phyloP scores from a whole-genome alignment of 805 yeast species.

The Lipomyces mesembrius region DNA sequence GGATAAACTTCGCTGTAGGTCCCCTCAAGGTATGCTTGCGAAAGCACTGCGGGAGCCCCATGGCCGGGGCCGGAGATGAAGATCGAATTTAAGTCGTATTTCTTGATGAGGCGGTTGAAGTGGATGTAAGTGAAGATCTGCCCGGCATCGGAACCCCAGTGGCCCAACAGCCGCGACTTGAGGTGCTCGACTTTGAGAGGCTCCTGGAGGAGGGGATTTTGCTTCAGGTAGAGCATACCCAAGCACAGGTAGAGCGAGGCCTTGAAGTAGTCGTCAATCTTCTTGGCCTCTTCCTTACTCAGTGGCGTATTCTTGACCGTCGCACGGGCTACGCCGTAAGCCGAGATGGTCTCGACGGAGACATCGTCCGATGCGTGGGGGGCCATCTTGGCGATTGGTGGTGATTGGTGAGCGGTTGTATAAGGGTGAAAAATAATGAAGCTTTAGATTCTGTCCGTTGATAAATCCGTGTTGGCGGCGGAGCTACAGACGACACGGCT shows the following conservation, averaged over 20 bases:
- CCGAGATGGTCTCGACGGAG: slow-evolving; percentile 10
- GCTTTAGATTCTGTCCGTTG: background rate
- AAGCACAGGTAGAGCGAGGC: slow-evolving; percentile 13
- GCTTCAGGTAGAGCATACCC: slow-evolving; percentile 13
- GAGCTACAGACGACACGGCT: background rate
- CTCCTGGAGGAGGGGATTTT: slow-evolving; percentile 10
- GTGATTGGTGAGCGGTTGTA: slow-evolving; percentile 1
- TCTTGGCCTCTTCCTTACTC: slow-evolving; percentile 9
- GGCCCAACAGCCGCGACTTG: slow-evolving; percentile 12
- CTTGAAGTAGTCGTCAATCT: slow-evolving; percentile 7
- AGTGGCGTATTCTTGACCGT: slow-evolving; percentile 9
- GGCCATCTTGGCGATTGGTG: slow-evolving; percentile 1
- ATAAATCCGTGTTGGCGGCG: background rate
- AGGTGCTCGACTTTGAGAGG: slow-evolving; percentile 11
- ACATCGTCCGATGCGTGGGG: slow-evolving; percentile 7
- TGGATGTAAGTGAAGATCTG: slow-evolving; percentile 17
- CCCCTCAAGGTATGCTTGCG: slow-evolving; percentile 12
- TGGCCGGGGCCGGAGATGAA: slow-evolving; percentile 13
- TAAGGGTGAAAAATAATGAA: background rate
- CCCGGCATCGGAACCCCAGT: slow-evolving; percentile 17
- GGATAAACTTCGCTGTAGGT: slow-evolving; percentile 15
- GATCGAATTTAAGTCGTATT: slow-evolving; percentile 11
- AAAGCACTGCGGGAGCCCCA: slow-evolving; percentile 17
- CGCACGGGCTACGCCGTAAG: slow-evolving; percentile 7
- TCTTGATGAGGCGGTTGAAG: slow-evolving; percentile 14